These are phyloP conservation scores for Quercus engelmannii DNA, from an alignment of 306 rosid genomes.

Conservation along the genomic window DNA sequence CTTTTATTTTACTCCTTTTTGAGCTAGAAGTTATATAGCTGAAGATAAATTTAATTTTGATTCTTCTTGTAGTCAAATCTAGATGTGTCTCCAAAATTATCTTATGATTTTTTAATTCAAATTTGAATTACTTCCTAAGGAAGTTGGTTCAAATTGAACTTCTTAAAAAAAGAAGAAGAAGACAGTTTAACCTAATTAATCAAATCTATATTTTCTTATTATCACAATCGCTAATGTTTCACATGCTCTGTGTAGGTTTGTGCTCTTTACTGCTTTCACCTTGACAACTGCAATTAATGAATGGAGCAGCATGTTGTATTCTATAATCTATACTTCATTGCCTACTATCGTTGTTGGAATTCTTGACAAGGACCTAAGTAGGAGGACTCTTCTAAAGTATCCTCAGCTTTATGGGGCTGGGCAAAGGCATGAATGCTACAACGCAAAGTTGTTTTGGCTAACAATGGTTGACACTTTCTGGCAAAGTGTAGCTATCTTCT, in stretches of 20 bases:
- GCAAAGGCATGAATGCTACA: slow-evolving; percentile 80
- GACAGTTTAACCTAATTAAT: background rate
- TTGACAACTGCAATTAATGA: slow-evolving; percentile 85
- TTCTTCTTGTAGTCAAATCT: background rate
- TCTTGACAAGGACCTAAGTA: slow-evolving; percentile 93
- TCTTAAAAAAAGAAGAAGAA: background rate
- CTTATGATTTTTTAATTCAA: background rate
- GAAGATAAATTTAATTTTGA: slow-evolving; percentile 1
- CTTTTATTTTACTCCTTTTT: background rate
- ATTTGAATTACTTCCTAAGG: background rate
- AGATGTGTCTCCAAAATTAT: background rate
- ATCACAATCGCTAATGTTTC: slow-evolving; percentile 7
- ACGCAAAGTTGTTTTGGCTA: slow-evolving; percentile 72
- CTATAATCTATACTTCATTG: slow-evolving; percentile 67
- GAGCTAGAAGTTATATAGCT: background rate
- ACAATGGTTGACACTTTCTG: slow-evolving; percentile 78
- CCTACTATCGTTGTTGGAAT: slow-evolving; percentile 89
- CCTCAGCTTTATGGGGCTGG: slow-evolving; percentile 95
- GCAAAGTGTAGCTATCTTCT: slow-evolving; percentile 84
- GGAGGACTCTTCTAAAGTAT: slow-evolving; percentile 59
- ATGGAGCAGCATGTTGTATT: slow-evolving; percentile 85
- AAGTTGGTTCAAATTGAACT: background rate
- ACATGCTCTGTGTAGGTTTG: slow-evolving; percentile 57
- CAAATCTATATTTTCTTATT: background rate
- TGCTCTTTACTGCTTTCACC: slow-evolving; percentile 63